Percentiles rank a stretch among this genome's conserved stretches.
phyloP scores from a whole-genome alignment of 108 stramenopile species.

The Fistulifera solaris region DNA sequence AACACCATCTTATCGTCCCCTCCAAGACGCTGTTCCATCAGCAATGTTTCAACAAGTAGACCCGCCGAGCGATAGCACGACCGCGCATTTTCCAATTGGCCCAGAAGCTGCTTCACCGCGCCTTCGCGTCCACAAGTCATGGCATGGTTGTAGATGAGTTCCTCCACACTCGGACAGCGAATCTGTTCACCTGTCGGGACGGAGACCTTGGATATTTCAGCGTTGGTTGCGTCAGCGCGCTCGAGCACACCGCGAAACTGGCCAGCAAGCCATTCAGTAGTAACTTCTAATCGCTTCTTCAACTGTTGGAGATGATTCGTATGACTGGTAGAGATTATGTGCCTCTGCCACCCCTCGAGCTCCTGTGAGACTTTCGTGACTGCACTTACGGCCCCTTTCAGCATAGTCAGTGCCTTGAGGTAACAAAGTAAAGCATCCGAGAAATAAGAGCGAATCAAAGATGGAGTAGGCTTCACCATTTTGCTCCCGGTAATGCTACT shows the following conservation, averaged over 20 bases:
- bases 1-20: slow-evolving; percentile 57
- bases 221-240: slow-evolving; percentile 70
- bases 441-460: slow-evolving; percentile 44
- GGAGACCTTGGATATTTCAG: slow-evolving; percentile 55
- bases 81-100: slow-evolving; percentile 71
- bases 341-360: slow-evolving; percentile 29
- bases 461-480: slow-evolving; percentile 25
- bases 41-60: slow-evolving; percentile 69
- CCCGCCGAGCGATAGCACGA: slow-evolving; percentile 80
- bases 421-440: slow-evolving; percentile 75
- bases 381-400: slow-evolving; percentile 68
- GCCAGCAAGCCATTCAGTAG: slow-evolving; percentile 54
- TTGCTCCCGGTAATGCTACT: slow-evolving; percentile 8
- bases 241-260: slow-evolving; percentile 81
- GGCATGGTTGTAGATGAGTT: slow-evolving; percentile 80
- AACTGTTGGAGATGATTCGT: slow-evolving; percentile 36
- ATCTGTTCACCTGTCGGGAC: slow-evolving; percentile 6
- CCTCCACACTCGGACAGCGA: slow-evolving; percentile 42
- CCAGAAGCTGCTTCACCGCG: slow-evolving; percentile 76
- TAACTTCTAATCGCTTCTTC: slow-evolving; percentile 59
- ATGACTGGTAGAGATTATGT: slow-evolving; percentile 11
- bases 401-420: slow-evolving; percentile 70
- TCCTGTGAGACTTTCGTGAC: slow-evolving; percentile 59
- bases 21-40: slow-evolving; percentile 75
- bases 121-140: slow-evolving; percentile 76